These are phyloP conservation scores for Anacardium occidentale DNA, from an alignment of 345 rosid genomes.

Conservation along the genomic window DNA sequence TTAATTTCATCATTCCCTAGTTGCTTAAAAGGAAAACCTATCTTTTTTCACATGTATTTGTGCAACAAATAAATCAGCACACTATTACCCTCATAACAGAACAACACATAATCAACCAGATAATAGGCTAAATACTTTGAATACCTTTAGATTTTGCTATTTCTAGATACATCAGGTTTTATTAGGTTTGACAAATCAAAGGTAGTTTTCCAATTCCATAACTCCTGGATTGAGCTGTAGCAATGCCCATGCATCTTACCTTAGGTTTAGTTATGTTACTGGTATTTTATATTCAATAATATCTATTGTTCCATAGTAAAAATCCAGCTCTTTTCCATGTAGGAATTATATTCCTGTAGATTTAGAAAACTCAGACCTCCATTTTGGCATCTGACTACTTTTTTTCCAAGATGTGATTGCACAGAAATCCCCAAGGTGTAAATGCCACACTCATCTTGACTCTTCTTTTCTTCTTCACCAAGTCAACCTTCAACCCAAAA, in stretches of 20 bases:
- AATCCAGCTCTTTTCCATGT: not conserved
- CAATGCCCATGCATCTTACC: not conserved
- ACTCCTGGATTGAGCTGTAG: not conserved
- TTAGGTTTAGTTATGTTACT: not conserved
- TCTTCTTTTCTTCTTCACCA: not conserved
- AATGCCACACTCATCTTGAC: not conserved
- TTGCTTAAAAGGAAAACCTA: too few relatives aligned
- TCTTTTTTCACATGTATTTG: too few relatives aligned
- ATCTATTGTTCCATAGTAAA: too few relatives aligned
- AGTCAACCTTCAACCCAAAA: not conserved
- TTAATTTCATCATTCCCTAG: not conserved
- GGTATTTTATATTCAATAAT: too few relatives aligned
- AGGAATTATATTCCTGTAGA: not conserved
- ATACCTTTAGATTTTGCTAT: not conserved
- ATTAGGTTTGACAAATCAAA: not conserved
- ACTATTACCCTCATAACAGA: not conserved
- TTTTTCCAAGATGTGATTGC: too few relatives aligned
- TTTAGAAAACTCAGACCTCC: too few relatives aligned
- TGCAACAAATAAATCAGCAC: not conserved
- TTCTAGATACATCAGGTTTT: not conserved
- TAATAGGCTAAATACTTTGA: too few relatives aligned
- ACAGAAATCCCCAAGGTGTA: too few relatives aligned
- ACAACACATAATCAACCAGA: not conserved
- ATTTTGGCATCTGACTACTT: too few relatives aligned
- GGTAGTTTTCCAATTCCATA: not conserved